Evolutionary conservation across 2,329 filamentous ascomycete species (phyloP), one percentile per base, ranked within the genome.

Genomic region (Leptodontidium sp.): DNA sequence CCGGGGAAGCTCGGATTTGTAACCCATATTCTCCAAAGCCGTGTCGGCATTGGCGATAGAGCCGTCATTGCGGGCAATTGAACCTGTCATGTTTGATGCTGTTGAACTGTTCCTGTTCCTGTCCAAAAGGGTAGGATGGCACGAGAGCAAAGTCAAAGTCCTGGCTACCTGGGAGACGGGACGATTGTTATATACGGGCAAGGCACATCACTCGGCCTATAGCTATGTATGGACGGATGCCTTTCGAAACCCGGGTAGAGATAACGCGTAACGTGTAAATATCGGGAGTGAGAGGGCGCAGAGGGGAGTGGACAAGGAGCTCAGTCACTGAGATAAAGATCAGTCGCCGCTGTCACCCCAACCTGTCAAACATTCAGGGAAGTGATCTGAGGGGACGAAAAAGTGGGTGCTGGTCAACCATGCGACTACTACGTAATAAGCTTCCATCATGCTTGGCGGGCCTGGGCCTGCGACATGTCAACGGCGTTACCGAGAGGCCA

Each of bases 1-100:
- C 69, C 90, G 84, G 17, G 90, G 89, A 53, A 93, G 77, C 77
- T 92, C 90, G 64, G 84, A 83, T 79, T 86, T 87, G 82, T 92
- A 92, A 64, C 90, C 90, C 88, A 92, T 72, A 47, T 67, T 73
- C 9, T 70, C 72, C 40, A 75, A 50, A 1, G 66, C 70, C 9
- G 68, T 67, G 63, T 73, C 67, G 21, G 70, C 69, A 65, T 72
- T 69, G 61, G 52, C 59, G 53, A 59, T 50, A 55, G 67, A 58
- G 64, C 71, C 74, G 71, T 72, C 64, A 55, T 67, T 61, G 50
- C 64, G 66, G 32, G 66, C 43, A 40, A 65, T 59, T 52, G 61
- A 64, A 29, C 26, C 64, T 47, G 61, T 15, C 50, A 61, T 65
- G 24, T 4, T 38, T 49, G 45, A 15, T 21, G 21, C 26, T 58